phyloP scores from a whole-genome alignment of 2,329 filamentous ascomycete species.

The Chaetomiaceae sp. region DNA sequence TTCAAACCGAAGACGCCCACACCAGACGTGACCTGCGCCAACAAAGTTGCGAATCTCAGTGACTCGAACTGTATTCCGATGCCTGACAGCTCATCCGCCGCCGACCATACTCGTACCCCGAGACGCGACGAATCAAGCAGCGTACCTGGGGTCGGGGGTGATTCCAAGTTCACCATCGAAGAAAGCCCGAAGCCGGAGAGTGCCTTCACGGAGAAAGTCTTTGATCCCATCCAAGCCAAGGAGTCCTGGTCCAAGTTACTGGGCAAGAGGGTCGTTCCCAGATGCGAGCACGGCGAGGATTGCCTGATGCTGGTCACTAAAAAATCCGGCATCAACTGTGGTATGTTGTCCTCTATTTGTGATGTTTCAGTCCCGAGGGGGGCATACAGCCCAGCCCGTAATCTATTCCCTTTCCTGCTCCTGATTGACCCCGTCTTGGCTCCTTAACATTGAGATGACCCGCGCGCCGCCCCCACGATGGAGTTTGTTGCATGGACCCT shows the following conservation, averaged over 20 bases:
- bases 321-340: slow-evolving; percentile 80
- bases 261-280: slow-evolving; percentile 64
- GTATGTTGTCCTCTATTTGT: slow-evolving; percentile 32
- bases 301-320: slow-evolving; percentile 81
- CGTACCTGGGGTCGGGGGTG: background rate
- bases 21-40: background rate
- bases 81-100: background rate
- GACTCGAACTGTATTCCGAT: background rate
- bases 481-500: no score
- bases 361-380: background rate
- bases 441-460: no score
- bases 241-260: slow-evolving; percentile 85
- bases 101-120: background rate
- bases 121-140: background rate
- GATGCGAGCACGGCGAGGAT: slow-evolving; percentile 82
- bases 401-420: background rate
- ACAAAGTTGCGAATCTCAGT: background rate
- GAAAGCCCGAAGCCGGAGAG: background rate
- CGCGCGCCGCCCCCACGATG: no score
- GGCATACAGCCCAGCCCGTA: no score
- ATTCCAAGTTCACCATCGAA: background rate
- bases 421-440: no score
- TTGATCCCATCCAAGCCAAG: slow-evolving; percentile 66
- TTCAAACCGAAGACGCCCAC: slow-evolving; percentile 56
- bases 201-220: slow-evolving; percentile 30